phyloP scores from a whole-genome alignment of 371 early-diverging fungal genomes.

The Actinomortierella wolfii region DNA sequence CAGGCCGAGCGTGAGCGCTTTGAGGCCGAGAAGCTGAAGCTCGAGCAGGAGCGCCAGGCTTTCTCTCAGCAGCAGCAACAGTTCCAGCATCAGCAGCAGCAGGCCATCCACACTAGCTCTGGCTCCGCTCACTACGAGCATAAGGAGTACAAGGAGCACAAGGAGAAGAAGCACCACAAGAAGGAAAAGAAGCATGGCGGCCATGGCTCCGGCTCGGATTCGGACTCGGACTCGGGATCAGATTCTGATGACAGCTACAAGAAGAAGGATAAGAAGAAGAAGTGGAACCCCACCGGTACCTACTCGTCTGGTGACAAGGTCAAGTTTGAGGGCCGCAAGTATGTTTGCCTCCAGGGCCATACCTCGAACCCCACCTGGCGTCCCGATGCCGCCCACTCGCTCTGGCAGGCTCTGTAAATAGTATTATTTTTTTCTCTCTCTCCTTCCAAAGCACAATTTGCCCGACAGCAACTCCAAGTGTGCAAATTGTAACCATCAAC shows the following conservation, averaged over 20 bases:
- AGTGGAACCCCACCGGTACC: slow-evolving; percentile 60
- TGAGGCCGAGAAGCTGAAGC: slow-evolving; percentile 33
- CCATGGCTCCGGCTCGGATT: slow-evolving; percentile 12
- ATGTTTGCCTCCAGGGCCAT: slow-evolving; percentile 59
- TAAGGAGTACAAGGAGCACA: slow-evolving; percentile 7
- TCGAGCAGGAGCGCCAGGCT: slow-evolving; percentile 39
- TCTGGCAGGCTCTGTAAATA: slow-evolving; percentile 52
- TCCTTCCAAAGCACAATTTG: too few species aligned
- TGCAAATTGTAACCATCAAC: too few species aligned
- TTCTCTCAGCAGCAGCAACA: slow-evolving; percentile 15
- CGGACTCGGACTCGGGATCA: slow-evolving; percentile 17
- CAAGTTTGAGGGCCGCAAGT: slow-evolving; percentile 54
- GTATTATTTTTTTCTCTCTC: not conserved
- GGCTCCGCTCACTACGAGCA: slow-evolving; percentile 9
- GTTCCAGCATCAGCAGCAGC: slow-evolving; percentile 20
- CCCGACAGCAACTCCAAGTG: too few species aligned
- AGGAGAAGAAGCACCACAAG: slow-evolving; percentile 18
- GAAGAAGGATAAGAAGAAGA: slow-evolving; percentile 22
- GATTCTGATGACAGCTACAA: slow-evolving; percentile 21
- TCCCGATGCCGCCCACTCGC: slow-evolving; percentile 57
- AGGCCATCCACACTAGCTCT: not conserved
- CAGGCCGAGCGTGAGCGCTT: slow-evolving; percentile 42
- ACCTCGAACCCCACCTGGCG: slow-evolving; percentile 62
- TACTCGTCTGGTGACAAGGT: slow-evolving; percentile 64
- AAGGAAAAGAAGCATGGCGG: slow-evolving; percentile 16